These are phyloP conservation scores for Cutaneotrichosporon cutaneum DNA, from an alignment of 1,284 basidiomycete species.

Conservation along the genomic window DNA sequence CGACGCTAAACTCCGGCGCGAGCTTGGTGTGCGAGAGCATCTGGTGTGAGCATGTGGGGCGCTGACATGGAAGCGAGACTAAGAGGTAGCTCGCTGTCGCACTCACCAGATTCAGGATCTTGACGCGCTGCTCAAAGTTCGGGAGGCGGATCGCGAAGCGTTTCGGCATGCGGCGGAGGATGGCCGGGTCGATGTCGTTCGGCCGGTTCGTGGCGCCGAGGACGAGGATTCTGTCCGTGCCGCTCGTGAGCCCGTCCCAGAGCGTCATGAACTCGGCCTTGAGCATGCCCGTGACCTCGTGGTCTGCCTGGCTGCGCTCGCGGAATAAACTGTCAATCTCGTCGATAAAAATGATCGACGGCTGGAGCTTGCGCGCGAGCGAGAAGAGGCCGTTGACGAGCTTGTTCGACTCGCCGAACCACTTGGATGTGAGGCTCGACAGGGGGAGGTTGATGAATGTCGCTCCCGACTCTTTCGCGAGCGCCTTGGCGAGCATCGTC, in stretches of 20 bases:
- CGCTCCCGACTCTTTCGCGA: constrained; percentile 93
- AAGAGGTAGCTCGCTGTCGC: background rate
- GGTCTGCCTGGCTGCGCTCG: constrained; percentile 80
- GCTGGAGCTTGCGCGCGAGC: constrained; percentile 71
- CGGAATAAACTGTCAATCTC: constrained; percentile 87
- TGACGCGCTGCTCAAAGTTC: constrained; percentile 73
- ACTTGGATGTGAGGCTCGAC: constrained; percentile 71
- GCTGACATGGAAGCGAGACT: background rate
- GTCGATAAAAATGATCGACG: constrained; percentile 77
- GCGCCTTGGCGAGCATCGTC: constrained; percentile 91
- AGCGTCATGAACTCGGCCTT: constrained; percentile 99
- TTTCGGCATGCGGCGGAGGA: constrained; percentile 94
- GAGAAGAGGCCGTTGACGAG: constrained; percentile 83
- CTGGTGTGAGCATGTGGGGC: constrained; percentile 58
- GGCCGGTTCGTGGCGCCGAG: constrained; percentile 96
- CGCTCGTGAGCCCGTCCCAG: constrained; percentile 95
- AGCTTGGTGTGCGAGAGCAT: constrained; percentile 79
- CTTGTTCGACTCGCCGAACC: constrained; percentile 99
- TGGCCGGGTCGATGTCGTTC: constrained; percentile 81
- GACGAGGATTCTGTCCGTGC: constrained; percentile 76
- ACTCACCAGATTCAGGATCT: constrained; percentile 80
- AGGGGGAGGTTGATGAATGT: constrained; percentile 89
- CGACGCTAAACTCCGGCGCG: constrained; percentile 65
- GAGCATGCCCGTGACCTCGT: constrained; percentile 99
- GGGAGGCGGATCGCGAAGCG: constrained; percentile 90